Conservation (phyloP, 306 rosid species). For the Quercus suber region DNA sequence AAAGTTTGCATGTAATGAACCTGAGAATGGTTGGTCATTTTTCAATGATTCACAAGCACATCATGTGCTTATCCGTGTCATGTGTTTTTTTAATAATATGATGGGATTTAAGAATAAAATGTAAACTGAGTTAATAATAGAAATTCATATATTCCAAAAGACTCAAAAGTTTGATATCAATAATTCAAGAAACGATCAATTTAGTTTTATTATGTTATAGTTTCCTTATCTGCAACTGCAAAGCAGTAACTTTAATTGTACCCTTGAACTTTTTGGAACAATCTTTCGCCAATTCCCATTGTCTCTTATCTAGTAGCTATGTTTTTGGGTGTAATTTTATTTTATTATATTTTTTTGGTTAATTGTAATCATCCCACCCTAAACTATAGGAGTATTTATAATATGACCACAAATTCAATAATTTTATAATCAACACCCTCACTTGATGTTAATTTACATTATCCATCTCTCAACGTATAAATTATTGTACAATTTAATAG, state of each 20-base stretch:
- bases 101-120: background rate
- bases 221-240: background rate
- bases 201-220: too few species aligned
- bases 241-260: background rate
- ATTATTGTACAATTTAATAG: too few species aligned
- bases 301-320: background rate
- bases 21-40: background rate
- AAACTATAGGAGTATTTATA: too few species aligned
- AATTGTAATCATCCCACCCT: too few species aligned
- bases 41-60: background rate
- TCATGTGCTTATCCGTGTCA: background rate
- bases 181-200: background rate
- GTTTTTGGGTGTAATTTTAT: too few species aligned
- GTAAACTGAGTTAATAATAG: background rate
- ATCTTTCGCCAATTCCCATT: background rate
- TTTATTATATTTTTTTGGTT: too few species aligned
- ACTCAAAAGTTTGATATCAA: background rate
- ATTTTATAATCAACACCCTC: too few species aligned
- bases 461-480: too few species aligned
- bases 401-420: too few species aligned
- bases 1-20: background rate
- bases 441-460: too few species aligned
- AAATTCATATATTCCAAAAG: background rate
- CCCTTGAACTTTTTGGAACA: background rate
- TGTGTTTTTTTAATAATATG: background rate